A percentile compares a stretch with the other conserved stretches of the same genome.
Conservation (phyloP, 164 flowering plant species). For the Brasenia schreberi region DNA sequence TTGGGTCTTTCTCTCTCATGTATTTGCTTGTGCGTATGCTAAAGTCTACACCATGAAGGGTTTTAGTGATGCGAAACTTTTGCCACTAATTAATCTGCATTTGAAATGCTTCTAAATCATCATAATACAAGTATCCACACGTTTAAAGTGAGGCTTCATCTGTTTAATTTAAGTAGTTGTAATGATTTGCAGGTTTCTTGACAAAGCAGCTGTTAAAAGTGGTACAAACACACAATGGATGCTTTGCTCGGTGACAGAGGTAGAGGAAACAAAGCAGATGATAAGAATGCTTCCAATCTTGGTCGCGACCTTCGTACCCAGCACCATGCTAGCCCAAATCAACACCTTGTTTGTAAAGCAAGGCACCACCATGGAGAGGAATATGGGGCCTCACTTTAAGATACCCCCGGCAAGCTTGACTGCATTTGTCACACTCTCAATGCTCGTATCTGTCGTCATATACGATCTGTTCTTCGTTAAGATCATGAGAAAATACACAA, state of each 20-base stretch:
- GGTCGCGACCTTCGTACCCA: constrained; percentile 37
- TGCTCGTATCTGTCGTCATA: constrained; percentile 35
- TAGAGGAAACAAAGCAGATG: constrained; percentile 48
- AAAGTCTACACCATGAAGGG: too few relatives aligned
- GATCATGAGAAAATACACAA: constrained; percentile 19
- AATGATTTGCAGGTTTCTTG: constrained; percentile 7
- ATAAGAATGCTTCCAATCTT: constrained; percentile 45
- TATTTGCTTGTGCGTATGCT: too few relatives aligned
- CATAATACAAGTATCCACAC: too few relatives aligned
- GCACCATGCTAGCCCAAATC: constrained; percentile 33
- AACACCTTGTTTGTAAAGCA: constrained; percentile 61
- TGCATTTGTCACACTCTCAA: constrained; percentile 28
- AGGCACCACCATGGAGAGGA: constrained; percentile 25
- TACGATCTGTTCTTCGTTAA: constrained; percentile 39
- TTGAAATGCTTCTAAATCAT: too few relatives aligned
- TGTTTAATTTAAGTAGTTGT: too few relatives aligned
- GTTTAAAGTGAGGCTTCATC: too few relatives aligned
- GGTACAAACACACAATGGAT: constrained; percentile 7
- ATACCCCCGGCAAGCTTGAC: constrained; percentile 45
- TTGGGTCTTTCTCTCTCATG: not conserved
- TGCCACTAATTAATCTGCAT: too few relatives aligned
- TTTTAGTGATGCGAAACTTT: too few relatives aligned
- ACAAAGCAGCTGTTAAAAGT: constrained; percentile 11
- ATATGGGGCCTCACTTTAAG: constrained; percentile 18
- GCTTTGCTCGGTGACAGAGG: constrained; percentile 38